These are phyloP conservation scores for Rutstroemia sp. DNA, from an alignment of 2,329 filamentous ascomycete genomes.

Conservation along the genomic window DNA sequence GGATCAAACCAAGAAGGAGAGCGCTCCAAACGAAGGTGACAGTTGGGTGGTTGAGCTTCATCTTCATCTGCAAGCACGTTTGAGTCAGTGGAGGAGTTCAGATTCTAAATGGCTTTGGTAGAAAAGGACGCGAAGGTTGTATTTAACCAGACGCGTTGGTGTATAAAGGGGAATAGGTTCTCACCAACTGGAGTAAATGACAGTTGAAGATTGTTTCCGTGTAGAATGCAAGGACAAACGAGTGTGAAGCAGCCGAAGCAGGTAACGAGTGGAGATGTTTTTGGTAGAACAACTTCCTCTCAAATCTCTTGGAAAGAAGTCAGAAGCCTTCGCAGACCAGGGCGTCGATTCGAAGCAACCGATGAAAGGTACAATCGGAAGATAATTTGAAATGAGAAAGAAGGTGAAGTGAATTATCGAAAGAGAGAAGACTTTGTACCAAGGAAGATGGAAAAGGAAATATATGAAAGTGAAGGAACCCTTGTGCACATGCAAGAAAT, in stretches of 20 bases:
- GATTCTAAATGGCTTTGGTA: too few relatives aligned
- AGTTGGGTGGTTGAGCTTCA: conserved; percentile 17
- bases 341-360: conserved; percentile 12
- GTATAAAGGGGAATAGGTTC: too few relatives aligned
- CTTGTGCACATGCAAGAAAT: too few relatives aligned
- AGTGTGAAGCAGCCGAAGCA: conserved; percentile 13
- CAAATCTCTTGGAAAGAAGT: not conserved
- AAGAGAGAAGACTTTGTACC: not conserved
- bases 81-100: not conserved
- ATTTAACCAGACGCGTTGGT: too few relatives aligned
- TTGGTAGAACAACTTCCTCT: not conserved
- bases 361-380: not conserved
- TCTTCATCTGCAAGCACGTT: conserved; percentile 17
- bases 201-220: too few relatives aligned
- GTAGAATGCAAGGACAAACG: conserved; percentile 6
- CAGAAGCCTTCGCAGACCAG: conserved; percentile 10
- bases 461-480: not conserved
- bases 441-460: not conserved
- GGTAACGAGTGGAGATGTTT: conserved; percentile 13
- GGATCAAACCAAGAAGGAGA: conserved; percentile 16
- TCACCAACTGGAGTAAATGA: too few relatives aligned
- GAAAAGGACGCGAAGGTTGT: too few relatives aligned
- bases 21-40: conserved; percentile 14
- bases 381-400: too few relatives aligned
- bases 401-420: not conserved